These are phyloP conservation scores for Primulina tabacum DNA, from an alignment of 257 asterid genomes.

Conservation along the genomic window DNA sequence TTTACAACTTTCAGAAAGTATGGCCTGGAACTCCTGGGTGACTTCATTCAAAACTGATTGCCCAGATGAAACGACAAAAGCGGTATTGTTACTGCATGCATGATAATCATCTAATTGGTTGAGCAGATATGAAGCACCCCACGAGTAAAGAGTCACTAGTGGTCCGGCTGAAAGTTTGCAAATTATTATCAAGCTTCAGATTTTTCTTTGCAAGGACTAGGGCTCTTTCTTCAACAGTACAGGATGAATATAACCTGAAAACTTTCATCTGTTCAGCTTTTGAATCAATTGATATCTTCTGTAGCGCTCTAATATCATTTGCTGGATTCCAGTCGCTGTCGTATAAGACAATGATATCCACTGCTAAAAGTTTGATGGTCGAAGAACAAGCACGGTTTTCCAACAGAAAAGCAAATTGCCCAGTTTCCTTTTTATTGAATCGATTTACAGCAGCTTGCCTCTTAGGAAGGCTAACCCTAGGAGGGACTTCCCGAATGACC, in stretches of 20 bases:
- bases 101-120: conserved; percentile 67
- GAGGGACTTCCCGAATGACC: too few species aligned
- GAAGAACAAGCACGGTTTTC: conserved; percentile 84
- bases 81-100: conserved; percentile 34
- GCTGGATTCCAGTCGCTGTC: conserved; percentile 79
- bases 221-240: conserved; percentile 72
- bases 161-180: conserved; percentile 44
- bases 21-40: conserved; percentile 48
- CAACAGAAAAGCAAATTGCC: conserved; percentile 65
- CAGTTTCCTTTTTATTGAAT: conserved; percentile 63
- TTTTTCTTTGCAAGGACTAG: conserved; percentile 62
- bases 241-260: conserved; percentile 74
- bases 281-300: conserved; percentile 55
- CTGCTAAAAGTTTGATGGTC: conserved; percentile 46
- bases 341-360: conserved; percentile 63
- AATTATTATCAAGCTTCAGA: conserved; percentile 42
- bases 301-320: conserved; percentile 68
- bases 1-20: conserved; percentile 39
- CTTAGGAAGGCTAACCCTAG: conserved; percentile 34
- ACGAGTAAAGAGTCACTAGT: conserved; percentile 54
- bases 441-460: conserved; percentile 69
- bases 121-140: conserved; percentile 81
- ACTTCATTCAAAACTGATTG: conserved; percentile 49
- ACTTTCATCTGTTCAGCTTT: conserved; percentile 54
- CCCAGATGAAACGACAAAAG: conserved; percentile 39